Base-by-base conservation (phyloP, 352 stramenopile species). In the Phytophthora podocarpi region DNA sequence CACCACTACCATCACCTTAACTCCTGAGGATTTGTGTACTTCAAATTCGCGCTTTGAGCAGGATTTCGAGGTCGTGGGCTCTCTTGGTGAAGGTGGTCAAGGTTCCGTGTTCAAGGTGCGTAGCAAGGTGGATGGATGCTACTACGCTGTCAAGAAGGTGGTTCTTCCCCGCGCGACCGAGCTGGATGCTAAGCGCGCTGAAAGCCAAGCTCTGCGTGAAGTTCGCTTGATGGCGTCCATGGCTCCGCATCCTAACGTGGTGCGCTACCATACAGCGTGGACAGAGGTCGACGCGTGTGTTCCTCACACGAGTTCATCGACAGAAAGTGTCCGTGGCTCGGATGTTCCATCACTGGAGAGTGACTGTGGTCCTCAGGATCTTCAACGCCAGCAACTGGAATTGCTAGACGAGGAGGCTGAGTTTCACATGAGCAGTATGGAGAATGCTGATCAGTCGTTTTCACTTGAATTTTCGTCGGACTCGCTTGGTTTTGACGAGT, bases 71-170 rank as follows among this genome's bases (percentile, higher is more conserved):
- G 58, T 90, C 18, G 28, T 91, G 13, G 59, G 76, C 0, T 80
- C 72, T 40, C 59, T 95, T 13, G 83, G 85, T 31, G 65, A 89
- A 66, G 85, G 85, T 32, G 85, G 85, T 0, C 85, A 95, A 68
- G 85, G 85, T 2, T 78, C 61, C 1, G 85, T 95, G 26, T 89
- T 79, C 54, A 90, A 95, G 54, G 83, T 89, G 24, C 77, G 79
- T 20, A 91, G 79, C 68, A 81, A 81, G 26, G 67, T 90, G 1
- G 85, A 95, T 23, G 81, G 82, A 1, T 86, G 81, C 37, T 75
- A 76, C 8, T 95, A 91, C 51, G 85, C 85, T 5, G 68, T 95
- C 52, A 95, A 95, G 68, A 89, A 90, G 45, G 83, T 95, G 3
- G 53, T 72, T 30, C 57, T 93, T 12, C 72, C 77, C 24, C 67